phyloP scores from a whole-genome alignment of 352 stramenopile genomes.

The Globisporangium solare region DNA sequence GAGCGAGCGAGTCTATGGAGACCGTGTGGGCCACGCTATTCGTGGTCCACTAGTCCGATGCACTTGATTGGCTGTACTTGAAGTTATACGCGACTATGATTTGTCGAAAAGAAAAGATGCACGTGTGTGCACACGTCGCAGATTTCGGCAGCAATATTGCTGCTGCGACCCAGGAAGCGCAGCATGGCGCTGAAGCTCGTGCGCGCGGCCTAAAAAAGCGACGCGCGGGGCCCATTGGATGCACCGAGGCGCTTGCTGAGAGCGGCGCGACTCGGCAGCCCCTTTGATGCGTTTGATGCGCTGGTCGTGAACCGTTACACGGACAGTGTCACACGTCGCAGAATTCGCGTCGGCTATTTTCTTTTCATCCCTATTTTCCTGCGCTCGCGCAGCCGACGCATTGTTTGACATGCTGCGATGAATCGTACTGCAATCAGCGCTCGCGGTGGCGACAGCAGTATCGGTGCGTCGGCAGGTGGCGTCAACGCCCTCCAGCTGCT shows the following conservation, averaged over 20 bases:
- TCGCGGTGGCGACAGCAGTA: neutral
- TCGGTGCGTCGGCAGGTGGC: neutral
- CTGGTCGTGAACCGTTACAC: no score
- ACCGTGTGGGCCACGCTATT: constrained; percentile 3
- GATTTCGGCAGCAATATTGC: constrained; percentile 1
- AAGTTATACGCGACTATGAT: no score
- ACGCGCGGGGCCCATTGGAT: no score
- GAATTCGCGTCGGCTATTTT: neutral
- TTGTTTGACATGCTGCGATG: neutral
- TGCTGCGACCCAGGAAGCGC: no score
- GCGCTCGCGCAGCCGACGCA: neutral
- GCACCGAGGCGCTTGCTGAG: no score
- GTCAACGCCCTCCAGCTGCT: constrained; percentile 21
- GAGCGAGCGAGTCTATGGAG: neutral
- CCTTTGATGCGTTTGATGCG: no score
- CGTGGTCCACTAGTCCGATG: no score
- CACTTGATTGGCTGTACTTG: no score
- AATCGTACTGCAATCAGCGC: constrained; percentile 2
- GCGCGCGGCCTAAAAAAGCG: no score
- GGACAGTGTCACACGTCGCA: neutral
- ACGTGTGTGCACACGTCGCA: constrained; percentile 10
- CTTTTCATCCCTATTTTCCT: neutral
- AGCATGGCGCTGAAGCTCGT: no score
- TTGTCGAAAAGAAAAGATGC: no score
- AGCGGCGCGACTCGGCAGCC: no score